Evolutionary conservation across 768 basidiomycete species (phyloP).

Genomic region (Mycena polygramma): DNA sequence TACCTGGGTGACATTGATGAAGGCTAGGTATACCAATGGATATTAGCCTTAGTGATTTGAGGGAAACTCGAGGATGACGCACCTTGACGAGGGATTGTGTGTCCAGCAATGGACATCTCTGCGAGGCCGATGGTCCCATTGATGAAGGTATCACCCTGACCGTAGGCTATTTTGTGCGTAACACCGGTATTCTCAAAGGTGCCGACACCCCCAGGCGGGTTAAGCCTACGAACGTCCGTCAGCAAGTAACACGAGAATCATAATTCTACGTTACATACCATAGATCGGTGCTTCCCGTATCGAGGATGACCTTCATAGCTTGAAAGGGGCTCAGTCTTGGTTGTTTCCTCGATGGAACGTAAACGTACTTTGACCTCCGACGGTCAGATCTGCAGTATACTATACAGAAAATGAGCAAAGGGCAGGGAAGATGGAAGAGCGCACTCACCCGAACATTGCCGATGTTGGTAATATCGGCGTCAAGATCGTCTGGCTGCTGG

Average conservation of each 20-base stretch:
- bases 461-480: conserved; percentile 8
- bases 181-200: conserved; percentile 20
- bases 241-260: too few species aligned
- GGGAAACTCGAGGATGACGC: neutral
- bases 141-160: conserved; percentile 6
- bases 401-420: neutral
- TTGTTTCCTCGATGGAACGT: neutral
- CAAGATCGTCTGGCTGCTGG: conserved; percentile 14
- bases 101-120: conserved; percentile 13
- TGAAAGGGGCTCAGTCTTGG: neutral
- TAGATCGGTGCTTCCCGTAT: conserved; percentile 31
- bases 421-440: neutral
- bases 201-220: neutral
- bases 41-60: too few species aligned
- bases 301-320: conserved; percentile 22
- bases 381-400: conserved; percentile 19
- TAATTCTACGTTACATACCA: conserved; percentile 4
- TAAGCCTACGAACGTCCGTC: conserved; percentile 4
- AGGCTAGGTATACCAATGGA: conserved; percentile 1
- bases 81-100: conserved; percentile 29
- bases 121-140: conserved; percentile 21
- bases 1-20: conserved; percentile 26
- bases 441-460: conserved; percentile 9
- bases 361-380: neutral
- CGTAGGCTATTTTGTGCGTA: neutral